Evolutionary conservation across 441 rosid genomes (phyloP).

Genomic region (Croton laevigatus): DNA sequence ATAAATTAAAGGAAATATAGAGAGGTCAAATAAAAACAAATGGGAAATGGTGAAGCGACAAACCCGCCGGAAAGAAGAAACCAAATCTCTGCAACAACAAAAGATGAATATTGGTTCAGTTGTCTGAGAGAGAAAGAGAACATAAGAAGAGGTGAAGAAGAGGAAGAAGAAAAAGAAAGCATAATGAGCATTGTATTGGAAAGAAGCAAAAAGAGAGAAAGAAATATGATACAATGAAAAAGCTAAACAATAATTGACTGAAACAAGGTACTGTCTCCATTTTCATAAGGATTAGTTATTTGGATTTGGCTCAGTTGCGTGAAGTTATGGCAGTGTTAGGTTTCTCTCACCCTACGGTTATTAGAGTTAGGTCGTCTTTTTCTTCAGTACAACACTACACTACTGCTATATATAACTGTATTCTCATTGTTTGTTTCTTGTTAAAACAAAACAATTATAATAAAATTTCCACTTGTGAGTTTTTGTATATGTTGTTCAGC

Average conservation of each 20-base stretch:
- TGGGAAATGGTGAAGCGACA: constrained; percentile 25
- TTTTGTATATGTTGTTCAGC: too few relatives aligned
- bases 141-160: not conserved
- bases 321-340: constrained; percentile 39
- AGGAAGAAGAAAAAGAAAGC: constrained; percentile 6
- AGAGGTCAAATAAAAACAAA: constrained; percentile 11
- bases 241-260: not conserved
- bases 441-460: not conserved
- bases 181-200: not conserved
- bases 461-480: too few relatives aligned
- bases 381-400: constrained; percentile 5
- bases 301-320: constrained; percentile 31
- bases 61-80: constrained; percentile 23
- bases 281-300: constrained; percentile 22
- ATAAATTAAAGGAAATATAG: constrained; percentile 1
- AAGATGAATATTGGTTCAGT: too few relatives aligned
- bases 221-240: not conserved
- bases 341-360: constrained; percentile 15
- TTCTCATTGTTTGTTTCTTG: not conserved
- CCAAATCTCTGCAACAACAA: not conserved
- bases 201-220: constrained; percentile 3
- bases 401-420: constrained; percentile 1
- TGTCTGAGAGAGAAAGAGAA: not conserved
- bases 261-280: not conserved
- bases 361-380: not conserved